phyloP scores from a whole-genome alignment of 345 rosid genomes.

The Turritis glabra region DNA sequence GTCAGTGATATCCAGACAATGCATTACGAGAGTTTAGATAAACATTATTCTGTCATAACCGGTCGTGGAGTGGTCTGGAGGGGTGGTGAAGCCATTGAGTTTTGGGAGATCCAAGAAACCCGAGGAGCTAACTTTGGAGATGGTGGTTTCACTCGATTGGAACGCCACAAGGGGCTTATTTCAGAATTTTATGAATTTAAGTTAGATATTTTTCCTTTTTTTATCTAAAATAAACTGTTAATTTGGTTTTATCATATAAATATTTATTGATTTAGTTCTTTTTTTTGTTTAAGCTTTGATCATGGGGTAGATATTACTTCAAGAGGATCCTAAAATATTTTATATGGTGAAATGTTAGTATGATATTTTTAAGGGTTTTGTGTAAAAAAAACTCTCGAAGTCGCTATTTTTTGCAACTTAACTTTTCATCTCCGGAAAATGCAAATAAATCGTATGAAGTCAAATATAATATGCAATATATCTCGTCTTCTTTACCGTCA shows the following conservation, averaged over 20 bases:
- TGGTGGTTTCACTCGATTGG: neutral
- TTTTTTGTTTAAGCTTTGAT: neutral
- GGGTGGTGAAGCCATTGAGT: neutral
- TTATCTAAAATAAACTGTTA: neutral
- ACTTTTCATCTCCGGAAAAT: no score
- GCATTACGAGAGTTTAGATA: neutral
- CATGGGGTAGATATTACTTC: no score
- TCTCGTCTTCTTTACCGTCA: no score
- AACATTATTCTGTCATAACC: neutral
- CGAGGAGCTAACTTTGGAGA: neutral
- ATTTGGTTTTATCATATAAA: neutral
- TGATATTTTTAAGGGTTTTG: no score
- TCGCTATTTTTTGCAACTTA: no score
- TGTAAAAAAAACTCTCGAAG: no score
- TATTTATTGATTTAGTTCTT: neutral
- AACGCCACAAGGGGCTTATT: neutral
- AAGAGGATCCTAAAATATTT: no score
- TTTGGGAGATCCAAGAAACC: neutral
- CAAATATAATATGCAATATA: no score
- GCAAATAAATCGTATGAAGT: no score
- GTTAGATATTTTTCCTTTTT: neutral
- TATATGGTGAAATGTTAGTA: no score
- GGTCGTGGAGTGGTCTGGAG: neutral
- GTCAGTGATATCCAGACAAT: neutral
- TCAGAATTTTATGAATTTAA: neutral